phyloP scores from a whole-genome alignment of 1,284 basidiomycete species.

The Trametes sp. region DNA sequence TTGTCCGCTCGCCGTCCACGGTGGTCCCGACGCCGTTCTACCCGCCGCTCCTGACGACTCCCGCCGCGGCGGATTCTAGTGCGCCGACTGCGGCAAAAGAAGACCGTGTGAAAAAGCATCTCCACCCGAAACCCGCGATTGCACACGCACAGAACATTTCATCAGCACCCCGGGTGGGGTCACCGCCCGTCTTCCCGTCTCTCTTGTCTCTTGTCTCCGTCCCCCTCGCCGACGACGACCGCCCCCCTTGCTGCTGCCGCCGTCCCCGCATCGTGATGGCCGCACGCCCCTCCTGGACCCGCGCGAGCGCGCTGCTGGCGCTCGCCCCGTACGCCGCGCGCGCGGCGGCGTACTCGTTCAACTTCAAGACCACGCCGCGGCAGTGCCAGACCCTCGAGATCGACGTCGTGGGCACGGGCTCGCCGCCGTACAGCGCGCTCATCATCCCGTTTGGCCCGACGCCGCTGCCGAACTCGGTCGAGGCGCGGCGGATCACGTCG shows the following conservation, averaged over 20 bases:
- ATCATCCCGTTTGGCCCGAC: constrained; percentile 72
- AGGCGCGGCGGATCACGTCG: constrained; percentile 69
- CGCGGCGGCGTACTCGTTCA: constrained; percentile 63
- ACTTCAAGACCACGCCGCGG: constrained; percentile 59
- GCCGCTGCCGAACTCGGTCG: constrained; percentile 64
- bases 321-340: constrained; percentile 31
- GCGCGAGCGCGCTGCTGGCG: constrained; percentile 20
- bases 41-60: background rate
- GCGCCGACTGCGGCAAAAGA: constrained; percentile 1
- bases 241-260: too few relatives aligned
- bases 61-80: background rate
- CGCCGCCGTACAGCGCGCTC: constrained; percentile 70
- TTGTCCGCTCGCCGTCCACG: constrained; percentile 14
- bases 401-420: constrained; percentile 55
- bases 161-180: constrained; percentile 21
- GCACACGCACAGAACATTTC: constrained; percentile 11
- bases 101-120: constrained; percentile 21
- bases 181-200: background rate
- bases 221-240: constrained; percentile 1
- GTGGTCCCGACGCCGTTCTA: background rate
- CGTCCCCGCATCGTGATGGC: constrained; percentile 10
- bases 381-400: constrained; percentile 73
- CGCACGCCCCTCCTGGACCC: background rate
- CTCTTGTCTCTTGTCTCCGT: background rate
- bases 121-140: constrained; percentile 21